phyloP scores from a whole-genome alignment of 2,329 filamentous ascomycete genomes.

The Mariannaea sp. region DNA sequence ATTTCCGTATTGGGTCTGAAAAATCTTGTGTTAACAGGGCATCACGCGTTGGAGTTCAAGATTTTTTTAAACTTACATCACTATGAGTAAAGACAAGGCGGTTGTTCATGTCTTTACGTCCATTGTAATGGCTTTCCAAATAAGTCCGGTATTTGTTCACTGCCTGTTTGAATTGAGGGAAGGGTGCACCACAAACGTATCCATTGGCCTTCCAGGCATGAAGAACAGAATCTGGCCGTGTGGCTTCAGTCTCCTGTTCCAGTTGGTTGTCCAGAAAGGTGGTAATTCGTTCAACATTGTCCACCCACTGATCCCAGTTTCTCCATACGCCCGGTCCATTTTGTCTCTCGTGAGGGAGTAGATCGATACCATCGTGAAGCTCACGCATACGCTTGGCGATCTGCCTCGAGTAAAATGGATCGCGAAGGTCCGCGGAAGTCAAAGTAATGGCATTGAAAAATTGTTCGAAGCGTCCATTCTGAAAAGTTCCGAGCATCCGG shows the following conservation, averaged over 20 bases:
- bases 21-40: slow-evolving; percentile 16
- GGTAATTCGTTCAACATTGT: slow-evolving; percentile 65
- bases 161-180: slow-evolving; percentile 74
- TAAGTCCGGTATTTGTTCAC: slow-evolving; percentile 79
- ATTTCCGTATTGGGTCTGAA: slow-evolving; percentile 95
- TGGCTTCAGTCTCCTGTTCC: slow-evolving; percentile 42
- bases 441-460: slow-evolving; percentile 86
- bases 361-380: slow-evolving; percentile 88
- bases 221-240: slow-evolving; percentile 35
- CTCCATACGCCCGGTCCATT: slow-evolving; percentile 83
- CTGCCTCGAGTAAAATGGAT: slow-evolving; percentile 82
- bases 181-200: slow-evolving; percentile 82
- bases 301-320: slow-evolving; percentile 94
- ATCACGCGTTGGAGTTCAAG: neutral
- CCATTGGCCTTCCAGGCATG: slow-evolving; percentile 70
- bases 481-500: slow-evolving; percentile 86
- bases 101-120: slow-evolving; percentile 67
- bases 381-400: slow-evolving; percentile 98
- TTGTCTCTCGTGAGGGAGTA: slow-evolving; percentile 77
- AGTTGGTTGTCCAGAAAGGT: slow-evolving; percentile 64
- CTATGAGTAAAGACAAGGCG: slow-evolving; percentile 95
- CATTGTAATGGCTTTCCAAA: slow-evolving; percentile 74
- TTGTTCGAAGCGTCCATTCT: slow-evolving; percentile 94
- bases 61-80: slow-evolving; percentile 74
- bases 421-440: slow-evolving; percentile 74